Evolutionary conservation across 371 early-diverging fungal species (phyloP).

Genomic region (Smittium culicis): DNA sequence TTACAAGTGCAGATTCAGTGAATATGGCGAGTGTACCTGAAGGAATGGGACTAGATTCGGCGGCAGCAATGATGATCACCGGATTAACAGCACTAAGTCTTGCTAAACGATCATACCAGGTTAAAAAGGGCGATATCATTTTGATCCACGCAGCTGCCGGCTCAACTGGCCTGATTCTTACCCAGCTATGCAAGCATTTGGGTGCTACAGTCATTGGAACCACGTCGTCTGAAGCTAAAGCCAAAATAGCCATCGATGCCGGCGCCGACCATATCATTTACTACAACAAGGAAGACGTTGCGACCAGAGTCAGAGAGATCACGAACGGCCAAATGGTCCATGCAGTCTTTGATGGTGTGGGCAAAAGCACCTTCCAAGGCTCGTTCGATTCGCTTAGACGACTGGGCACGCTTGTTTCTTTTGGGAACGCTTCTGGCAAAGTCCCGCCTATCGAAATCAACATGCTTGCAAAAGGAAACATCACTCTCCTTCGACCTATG

Average conservation of each 20-base stretch:
- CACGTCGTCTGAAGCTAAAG: conserved; percentile 69
- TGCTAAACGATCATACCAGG: conserved; percentile 53
- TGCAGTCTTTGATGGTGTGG: conserved; percentile 85
- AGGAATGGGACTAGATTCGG: conserved; percentile 42
- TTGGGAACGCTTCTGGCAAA: conserved; percentile 83
- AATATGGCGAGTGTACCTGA: conserved; percentile 40
- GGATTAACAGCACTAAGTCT: conserved; percentile 74
- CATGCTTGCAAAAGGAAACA: conserved; percentile 49
- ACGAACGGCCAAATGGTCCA: conserved; percentile 66
- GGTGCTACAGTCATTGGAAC: conserved; percentile 89
- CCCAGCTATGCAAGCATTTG: conserved; percentile 52
- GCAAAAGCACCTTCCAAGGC: conserved; percentile 68
- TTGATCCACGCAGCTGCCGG: conserved; percentile 88
- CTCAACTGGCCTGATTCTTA: conserved; percentile 66
- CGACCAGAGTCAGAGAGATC: conserved; percentile 54
- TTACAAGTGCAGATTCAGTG: conserved; percentile 38
- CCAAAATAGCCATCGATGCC: conserved; percentile 44
- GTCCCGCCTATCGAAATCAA: conserved; percentile 60
- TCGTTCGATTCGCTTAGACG: conserved; percentile 54
- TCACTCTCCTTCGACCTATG: conserved; percentile 47
- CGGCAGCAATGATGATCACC: conserved; percentile 45
- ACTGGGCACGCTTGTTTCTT: conserved; percentile 72
- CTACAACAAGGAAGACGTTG: conserved; percentile 50
- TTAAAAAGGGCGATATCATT: conserved; percentile 61
- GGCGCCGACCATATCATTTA: conserved; percentile 69